Evolutionary conservation across 1,284 basidiomycete genomes (phyloP).

Genomic region (Cutaneotrichosporon mucoides): DNA sequence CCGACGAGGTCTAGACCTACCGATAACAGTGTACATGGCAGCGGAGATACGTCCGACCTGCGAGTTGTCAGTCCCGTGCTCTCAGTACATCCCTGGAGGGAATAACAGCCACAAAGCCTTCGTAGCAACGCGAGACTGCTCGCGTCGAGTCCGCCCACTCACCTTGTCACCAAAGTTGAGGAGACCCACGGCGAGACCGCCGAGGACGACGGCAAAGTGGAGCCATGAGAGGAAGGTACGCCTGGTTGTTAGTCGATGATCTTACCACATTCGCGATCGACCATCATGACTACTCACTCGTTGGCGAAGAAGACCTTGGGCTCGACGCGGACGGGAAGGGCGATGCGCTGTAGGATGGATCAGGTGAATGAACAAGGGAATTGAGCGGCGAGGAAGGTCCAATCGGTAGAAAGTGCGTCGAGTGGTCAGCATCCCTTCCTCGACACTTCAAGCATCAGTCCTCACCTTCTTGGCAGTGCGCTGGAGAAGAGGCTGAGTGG

Average conservation of each 20-base stretch:
- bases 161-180: conserved; percentile 95
- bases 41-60: conserved; percentile 50
- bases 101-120: no score
- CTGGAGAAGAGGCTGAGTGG: conserved; percentile 95
- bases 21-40: conserved; percentile 50
- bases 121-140: no score
- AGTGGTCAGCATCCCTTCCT: no score
- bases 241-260: conserved; percentile 16
- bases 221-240: conserved; percentile 92
- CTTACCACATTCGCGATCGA: no score
- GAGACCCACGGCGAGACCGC: conserved; percentile 88
- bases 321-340: conserved; percentile 87
- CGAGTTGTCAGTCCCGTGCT: no score
- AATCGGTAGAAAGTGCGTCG: no score
- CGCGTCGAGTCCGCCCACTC: conserved; percentile 16
- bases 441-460: no score
- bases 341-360: conserved; percentile 61
- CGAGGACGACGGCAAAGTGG: conserved; percentile 90
- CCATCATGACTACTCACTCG: conserved; percentile 55
- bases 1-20: conserved; percentile 23
- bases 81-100: no score
- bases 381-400: background rate
- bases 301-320: conserved; percentile 90
- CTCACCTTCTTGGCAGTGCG: conserved; percentile 76
- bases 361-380: no score